phyloP scores from a whole-genome alignment of 495 filamentous ascomycete species.

The Pseudotulostoma volvatum region DNA sequence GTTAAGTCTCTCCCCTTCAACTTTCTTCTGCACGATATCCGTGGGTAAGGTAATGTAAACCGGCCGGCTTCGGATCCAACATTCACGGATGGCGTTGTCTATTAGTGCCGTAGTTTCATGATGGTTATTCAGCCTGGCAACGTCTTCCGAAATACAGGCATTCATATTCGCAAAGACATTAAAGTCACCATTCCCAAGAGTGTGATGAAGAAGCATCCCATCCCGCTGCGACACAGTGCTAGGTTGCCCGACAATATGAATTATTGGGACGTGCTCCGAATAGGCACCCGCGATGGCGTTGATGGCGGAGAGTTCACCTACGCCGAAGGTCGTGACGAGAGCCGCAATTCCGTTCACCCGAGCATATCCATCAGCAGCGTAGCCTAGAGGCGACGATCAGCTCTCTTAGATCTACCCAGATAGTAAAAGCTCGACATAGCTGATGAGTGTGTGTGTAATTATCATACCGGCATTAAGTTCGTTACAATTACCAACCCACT shows the following conservation, averaged over 20 bases:
- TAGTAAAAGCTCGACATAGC: too few species aligned
- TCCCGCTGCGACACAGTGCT: conserved; percentile 31
- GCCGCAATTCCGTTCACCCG: conserved; percentile 50
- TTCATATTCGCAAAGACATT: conserved; percentile 74
- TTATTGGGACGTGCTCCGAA: conserved; percentile 43
- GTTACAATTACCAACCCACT: conserved; percentile 56
- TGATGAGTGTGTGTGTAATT: too few species aligned
- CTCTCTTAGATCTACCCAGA: too few species aligned
- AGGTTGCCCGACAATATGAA: conserved; percentile 51
- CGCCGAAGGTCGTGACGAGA: conserved; percentile 52
- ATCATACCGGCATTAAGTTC: conserved; percentile 47
- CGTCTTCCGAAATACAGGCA: conserved; percentile 49
- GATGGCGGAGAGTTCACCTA: conserved; percentile 51
- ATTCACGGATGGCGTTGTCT: conserved; percentile 65
- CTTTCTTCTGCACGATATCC: conserved; percentile 66
- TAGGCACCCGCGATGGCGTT: conserved; percentile 53
- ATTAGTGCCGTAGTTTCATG: conserved; percentile 55
- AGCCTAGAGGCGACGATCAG: conserved; percentile 32
- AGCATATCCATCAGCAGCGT: conserved; percentile 59
- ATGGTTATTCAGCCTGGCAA: conserved; percentile 52
- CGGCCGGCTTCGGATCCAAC: conserved; percentile 54
- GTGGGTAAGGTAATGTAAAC: conserved; percentile 80
- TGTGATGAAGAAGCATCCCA: conserved; percentile 72
- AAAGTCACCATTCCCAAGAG: conserved; percentile 81
- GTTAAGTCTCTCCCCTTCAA: conserved; percentile 55